Percentiles rank a stretch among this genome's conserved stretches.
phyloP scores from a whole-genome alignment of 2,329 filamentous ascomycete species.

The Colletotrichum abscissum region DNA sequence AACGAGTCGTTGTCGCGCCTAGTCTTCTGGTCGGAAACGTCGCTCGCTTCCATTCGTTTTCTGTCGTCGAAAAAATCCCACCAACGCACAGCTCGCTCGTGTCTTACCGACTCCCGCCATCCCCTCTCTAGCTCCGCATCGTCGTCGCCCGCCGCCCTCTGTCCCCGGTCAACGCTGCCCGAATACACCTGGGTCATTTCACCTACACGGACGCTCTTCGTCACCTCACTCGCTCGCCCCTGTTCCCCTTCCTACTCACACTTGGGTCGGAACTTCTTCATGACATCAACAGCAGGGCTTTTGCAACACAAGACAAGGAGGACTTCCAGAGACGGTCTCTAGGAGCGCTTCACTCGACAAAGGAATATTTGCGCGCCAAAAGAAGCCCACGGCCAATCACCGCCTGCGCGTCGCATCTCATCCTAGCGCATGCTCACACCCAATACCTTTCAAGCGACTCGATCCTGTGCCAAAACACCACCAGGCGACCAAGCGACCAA shows the following conservation, averaged over 20 bases:
- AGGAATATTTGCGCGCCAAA: conserved; percentile 31
- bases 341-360: conserved; percentile 22
- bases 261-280: neutral
- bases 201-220: neutral
- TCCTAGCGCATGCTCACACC: conserved; percentile 33
- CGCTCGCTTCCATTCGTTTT: conserved; percentile 32
- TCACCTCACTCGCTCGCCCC: conserved; percentile 15
- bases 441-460: conserved; percentile 32
- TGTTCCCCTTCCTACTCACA: neutral
- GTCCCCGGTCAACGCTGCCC: conserved; percentile 20
- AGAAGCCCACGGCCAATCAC: conserved; percentile 31
- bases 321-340: neutral
- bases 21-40: conserved; percentile 29
- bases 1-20: conserved; percentile 18
- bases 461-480: conserved; percentile 35
- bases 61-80: conserved; percentile 31
- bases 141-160: conserved; percentile 29
- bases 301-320: conserved; percentile 3
- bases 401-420: conserved; percentile 33
- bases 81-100: conserved; percentile 35
- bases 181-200: conserved; percentile 3
- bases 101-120: conserved; percentile 29
- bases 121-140: conserved; percentile 33
- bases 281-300: conserved; percentile 9
- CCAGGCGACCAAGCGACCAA: conserved; percentile 28